Base-by-base conservation (phyloP, 2,329 filamentous ascomycete species). In the Cladophialophora yegresii region DNA sequence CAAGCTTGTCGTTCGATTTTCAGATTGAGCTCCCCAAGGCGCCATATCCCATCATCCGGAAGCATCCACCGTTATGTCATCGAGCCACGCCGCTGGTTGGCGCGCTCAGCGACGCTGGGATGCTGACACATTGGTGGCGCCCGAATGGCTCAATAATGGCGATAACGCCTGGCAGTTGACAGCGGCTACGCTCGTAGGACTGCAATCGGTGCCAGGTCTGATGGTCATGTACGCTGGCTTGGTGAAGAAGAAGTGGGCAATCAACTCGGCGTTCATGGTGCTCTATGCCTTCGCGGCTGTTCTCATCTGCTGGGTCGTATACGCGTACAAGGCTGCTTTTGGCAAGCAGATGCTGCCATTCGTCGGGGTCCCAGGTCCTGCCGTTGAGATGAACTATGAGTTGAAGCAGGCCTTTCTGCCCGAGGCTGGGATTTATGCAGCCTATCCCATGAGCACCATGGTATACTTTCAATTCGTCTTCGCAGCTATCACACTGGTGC, bases 391-490 rank as follows among this genome's bases (percentile, higher is more conserved):
- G 71, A 73, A 77, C 63, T 74, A 76, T 64, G 74, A 81, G 70
- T 76, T 83, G 33, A 67, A 64, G 13, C 81, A 82, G 70, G 78
- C 79, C 0, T 62, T 66, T 23, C 72, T 83, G 1, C 80, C 80
- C 2, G 76, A 77, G 22, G 77, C 81, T 6, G 74, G 68, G n/a
- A 56, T 80, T 22, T 70, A 67, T 6, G 76, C 79, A 58, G 75
- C 77, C 65, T 82, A 80, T 66, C 79, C 80, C 0, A 72, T 80
- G 60, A 75, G 77, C 4, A 83, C 81, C 2, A 83, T 83, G 81
- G 74, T 83, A 0, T 83, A 83, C 71, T 83, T 83, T 73, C 81
- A 83, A 67, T 83, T 83, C 67, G 81, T 82, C 54, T 83, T 83
- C 72, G 81, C 81, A 0, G 81, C 80, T 49, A 83, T 83, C 67